These are phyloP conservation scores for Penicillium paradoxum DNA, from an alignment of 495 filamentous ascomycete genomes.

Conservation along the genomic window DNA sequence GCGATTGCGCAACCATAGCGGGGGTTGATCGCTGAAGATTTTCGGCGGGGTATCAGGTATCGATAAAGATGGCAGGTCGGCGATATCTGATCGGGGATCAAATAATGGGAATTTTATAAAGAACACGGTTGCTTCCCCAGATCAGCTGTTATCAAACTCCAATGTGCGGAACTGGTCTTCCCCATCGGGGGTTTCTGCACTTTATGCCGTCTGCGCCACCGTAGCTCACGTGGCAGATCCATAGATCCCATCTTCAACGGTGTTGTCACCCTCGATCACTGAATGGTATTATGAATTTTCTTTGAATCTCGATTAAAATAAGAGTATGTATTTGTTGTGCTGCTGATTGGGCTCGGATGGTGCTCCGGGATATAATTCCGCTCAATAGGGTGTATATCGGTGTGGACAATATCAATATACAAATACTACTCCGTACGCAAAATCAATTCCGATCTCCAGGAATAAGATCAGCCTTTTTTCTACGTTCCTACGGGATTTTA, in stretches of 20 bases:
- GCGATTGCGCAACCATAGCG: constrained; percentile 45
- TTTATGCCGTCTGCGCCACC: constrained; percentile 9
- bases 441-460: no score
- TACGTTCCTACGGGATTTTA: no score
- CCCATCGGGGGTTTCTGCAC: constrained; percentile 21
- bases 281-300: no score
- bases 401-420: no score
- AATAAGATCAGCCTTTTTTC: no score
- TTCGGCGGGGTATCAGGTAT: background rate
- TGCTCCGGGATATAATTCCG: no score
- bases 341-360: no score
- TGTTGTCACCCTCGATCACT: background rate
- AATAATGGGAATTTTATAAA: background rate
- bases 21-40: constrained; percentile 10
- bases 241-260: background rate
- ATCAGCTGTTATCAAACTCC: constrained; percentile 16
- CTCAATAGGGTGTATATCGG: no score
- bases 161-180: constrained; percentile 27
- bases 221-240: constrained; percentile 18
- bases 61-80: background rate
- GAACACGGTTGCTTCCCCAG: constrained; percentile 7
- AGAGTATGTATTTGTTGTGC: no score
- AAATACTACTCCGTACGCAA: no score
- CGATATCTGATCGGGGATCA: background rate
- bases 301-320: no score